phyloP scores from a whole-genome alignment of 2,329 filamentous ascomycete genomes.

The Pseudocercospora eumusae region DNA sequence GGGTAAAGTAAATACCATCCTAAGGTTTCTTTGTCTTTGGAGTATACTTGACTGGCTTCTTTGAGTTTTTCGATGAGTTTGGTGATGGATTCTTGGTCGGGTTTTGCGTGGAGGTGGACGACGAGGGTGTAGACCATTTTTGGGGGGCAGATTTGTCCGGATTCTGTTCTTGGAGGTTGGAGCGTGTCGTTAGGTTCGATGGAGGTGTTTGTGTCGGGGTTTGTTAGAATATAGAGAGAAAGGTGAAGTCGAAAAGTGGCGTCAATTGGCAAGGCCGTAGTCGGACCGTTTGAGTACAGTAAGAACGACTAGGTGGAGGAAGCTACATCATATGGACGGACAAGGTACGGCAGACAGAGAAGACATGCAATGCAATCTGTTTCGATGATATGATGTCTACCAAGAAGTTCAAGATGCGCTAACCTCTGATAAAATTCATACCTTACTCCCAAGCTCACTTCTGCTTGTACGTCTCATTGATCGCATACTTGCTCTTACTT shows the following conservation, averaged over 20 bases:
- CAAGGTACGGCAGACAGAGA: background rate
- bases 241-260: conserved; percentile 11
- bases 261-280: conserved; percentile 2
- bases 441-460: background rate
- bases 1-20: conserved; percentile 35
- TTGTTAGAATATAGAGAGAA: too few species aligned
- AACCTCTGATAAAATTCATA: too few species aligned
- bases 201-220: too few species aligned
- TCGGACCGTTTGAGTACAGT: conserved; percentile 14
- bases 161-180: too few species aligned
- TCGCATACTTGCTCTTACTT: conserved; percentile 29
- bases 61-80: conserved; percentile 72
- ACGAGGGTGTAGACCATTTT: conserved; percentile 61
- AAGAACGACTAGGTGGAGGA: background rate
- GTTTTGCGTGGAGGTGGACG: conserved; percentile 70
- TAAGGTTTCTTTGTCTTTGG: conserved; percentile 66
- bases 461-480: conserved; percentile 32
- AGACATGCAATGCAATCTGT: too few species aligned
- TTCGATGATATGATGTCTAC: background rate
- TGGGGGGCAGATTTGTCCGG: too few species aligned
- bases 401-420: background rate
- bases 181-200: too few species aligned
- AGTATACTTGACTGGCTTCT: conserved; percentile 73
- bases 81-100: conserved; percentile 62
- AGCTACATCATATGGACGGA: background rate